Conservation (phyloP, 257 asterid genomes). For the Jacaranda copaia region DNA sequence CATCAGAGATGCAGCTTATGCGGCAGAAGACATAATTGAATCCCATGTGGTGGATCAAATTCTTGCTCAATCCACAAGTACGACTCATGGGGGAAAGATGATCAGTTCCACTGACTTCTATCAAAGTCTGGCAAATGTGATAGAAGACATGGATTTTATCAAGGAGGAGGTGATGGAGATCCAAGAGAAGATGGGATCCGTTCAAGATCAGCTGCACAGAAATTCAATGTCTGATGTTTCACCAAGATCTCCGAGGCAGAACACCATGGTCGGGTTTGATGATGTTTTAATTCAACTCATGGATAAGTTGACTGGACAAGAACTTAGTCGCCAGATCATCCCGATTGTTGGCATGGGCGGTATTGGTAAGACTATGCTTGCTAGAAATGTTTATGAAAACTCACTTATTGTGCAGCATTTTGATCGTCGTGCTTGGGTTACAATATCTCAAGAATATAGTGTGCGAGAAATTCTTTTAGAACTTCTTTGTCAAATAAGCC, state of each 20-base stretch:
- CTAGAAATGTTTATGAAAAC: not conserved
- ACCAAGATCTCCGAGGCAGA: no score
- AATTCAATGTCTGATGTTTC: not conserved
- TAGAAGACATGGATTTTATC: no score
- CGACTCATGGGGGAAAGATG: no score
- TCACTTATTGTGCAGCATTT: not conserved
- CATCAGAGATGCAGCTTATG: no score
- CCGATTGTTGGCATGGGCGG: conserved; percentile 29
- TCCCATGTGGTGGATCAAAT: no score
- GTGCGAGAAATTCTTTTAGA: not conserved
- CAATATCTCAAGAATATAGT: conserved; percentile 20
- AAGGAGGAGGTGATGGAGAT: no score
- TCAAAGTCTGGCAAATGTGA: no score
- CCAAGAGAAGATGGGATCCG: not conserved
- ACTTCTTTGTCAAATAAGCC: not conserved
- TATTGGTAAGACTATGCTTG: conserved; percentile 30
- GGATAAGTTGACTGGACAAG: not conserved
- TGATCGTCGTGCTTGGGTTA: conserved; percentile 13
- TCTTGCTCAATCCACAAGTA: no score
- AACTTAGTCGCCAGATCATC: not conserved
- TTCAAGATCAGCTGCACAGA: not conserved
- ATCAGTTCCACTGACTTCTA: no score
- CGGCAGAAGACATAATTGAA: no score
- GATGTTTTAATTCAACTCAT: not conserved
- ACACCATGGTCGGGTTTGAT: not conserved